Percentiles rank a stretch among this genome's conserved stretches.
Evolutionary conservation across 176 grass and related monocot genomes (phyloP).

Genomic region (barley (Hordeum vulgare)): MorexV3_pseudomolecules_assembly NC_058519.1:496511973-496512472

Average conservation of each 20-base stretch:
- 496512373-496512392: not conserved
- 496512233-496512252: conserved; percentile 72
- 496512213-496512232: conserved; percentile 68
- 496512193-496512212: conserved; percentile 75
- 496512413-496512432: conserved; percentile 11
- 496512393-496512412: not conserved
- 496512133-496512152: conserved; percentile 86
- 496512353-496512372: conserved; percentile 6
- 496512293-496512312: conserved; percentile 92
- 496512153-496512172: conserved; percentile 76
- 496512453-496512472: conserved; percentile 19
- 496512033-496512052: conserved; percentile 24
- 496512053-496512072: conserved; percentile 48
- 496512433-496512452: conserved; percentile 15
- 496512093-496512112: conserved; percentile 91
- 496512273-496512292: conserved; percentile 88
- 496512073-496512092: conserved; percentile 90
- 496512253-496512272: conserved; percentile 65
- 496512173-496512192: conserved; percentile 80
- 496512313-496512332: conserved; percentile 79
- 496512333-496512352: conserved; percentile 30
- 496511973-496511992: not conserved
- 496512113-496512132: conserved; percentile 62
- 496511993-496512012: not conserved
- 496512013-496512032: conserved; percentile 18